Evolutionary conservation across 768 basidiomycete genomes (phyloP).

Genomic region (Russula vinacea): DNA sequence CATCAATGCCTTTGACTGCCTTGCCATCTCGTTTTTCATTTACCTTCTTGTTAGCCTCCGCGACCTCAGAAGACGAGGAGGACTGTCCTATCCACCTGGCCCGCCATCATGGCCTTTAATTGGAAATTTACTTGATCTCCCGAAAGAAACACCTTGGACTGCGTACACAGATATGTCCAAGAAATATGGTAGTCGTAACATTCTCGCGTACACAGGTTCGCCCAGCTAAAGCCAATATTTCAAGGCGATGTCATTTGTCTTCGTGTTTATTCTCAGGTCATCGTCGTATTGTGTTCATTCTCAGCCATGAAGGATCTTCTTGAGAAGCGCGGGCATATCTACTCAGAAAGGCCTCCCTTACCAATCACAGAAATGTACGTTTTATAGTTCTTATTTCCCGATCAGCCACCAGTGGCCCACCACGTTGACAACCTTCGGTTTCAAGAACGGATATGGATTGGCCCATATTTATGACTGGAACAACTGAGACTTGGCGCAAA

Average conservation of each 20-base stretch:
- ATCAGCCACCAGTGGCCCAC: too few species aligned
- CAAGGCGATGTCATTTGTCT: constrained; percentile 14
- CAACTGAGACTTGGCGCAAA: constrained; percentile 3
- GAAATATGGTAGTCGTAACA: constrained; percentile 5
- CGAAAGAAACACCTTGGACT: constrained; percentile 4
- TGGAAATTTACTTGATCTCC: constrained; percentile 16
- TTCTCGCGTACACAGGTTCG: too few species aligned
- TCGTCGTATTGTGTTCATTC: constrained; percentile 48
- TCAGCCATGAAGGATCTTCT: constrained; percentile 48
- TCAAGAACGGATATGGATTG: neutral
- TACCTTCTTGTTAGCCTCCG: neutral
- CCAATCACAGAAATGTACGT: constrained; percentile 13
- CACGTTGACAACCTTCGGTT: neutral
- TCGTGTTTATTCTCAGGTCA: constrained; percentile 44
- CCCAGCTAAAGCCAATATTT: neutral
- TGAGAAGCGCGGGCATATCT: constrained; percentile 47
- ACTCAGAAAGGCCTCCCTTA: constrained; percentile 6
- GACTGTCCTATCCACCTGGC: constrained; percentile 4
- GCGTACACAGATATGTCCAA: neutral
- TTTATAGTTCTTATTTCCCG: neutral
- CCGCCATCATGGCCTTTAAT: constrained; percentile 13
- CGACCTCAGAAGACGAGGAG: neutral
- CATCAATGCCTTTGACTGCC: neutral
- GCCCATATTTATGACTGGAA: neutral
- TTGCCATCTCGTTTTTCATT: neutral